These are phyloP conservation scores for Trichoderma oligosporum DNA, from an alignment of 2,329 filamentous ascomycete species.

Conservation along the genomic window DNA sequence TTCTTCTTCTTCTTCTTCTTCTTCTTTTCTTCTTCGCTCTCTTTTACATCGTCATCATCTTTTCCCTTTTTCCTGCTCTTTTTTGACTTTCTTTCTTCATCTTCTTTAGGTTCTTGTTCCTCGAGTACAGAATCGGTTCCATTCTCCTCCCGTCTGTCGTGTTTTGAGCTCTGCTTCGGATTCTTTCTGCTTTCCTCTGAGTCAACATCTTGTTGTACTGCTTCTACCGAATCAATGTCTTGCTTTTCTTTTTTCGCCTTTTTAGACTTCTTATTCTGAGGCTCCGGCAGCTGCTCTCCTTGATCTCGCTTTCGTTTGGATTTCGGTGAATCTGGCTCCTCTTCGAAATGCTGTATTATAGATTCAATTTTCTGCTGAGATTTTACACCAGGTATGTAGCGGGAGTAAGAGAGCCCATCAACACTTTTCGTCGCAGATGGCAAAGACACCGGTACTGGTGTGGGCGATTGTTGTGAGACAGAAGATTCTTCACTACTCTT, in stretches of 20 bases:
- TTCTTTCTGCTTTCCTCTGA: constrained; percentile 25
- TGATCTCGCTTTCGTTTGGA: constrained; percentile 38
- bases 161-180: not conserved
- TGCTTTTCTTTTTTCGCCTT: constrained; percentile 23
- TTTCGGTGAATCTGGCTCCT: constrained; percentile 26
- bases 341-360: constrained; percentile 29
- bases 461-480: constrained; percentile 1
- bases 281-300: constrained; percentile 28
- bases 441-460: constrained; percentile 7
- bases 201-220: constrained; percentile 16
- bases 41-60: not conserved
- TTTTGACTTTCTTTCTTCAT: constrained; percentile 30
- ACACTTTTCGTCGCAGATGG: constrained; percentile 11
- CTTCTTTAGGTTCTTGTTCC: not conserved
- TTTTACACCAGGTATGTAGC: constrained; percentile 40
- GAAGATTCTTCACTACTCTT: constrained; percentile 5
- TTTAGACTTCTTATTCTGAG: constrained; percentile 36
- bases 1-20: constrained; percentile 30
- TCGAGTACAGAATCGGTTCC: constrained; percentile 25
- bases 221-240: constrained; percentile 13
- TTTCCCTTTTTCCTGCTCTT: constrained; percentile 35
- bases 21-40: constrained; percentile 36
- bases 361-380: constrained; percentile 15
- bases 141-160: constrained; percentile 24
- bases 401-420: constrained; percentile 35